Conservation (phyloP, 2,329 filamentous ascomycete species). For the Penicillium verrucosum region DNA sequence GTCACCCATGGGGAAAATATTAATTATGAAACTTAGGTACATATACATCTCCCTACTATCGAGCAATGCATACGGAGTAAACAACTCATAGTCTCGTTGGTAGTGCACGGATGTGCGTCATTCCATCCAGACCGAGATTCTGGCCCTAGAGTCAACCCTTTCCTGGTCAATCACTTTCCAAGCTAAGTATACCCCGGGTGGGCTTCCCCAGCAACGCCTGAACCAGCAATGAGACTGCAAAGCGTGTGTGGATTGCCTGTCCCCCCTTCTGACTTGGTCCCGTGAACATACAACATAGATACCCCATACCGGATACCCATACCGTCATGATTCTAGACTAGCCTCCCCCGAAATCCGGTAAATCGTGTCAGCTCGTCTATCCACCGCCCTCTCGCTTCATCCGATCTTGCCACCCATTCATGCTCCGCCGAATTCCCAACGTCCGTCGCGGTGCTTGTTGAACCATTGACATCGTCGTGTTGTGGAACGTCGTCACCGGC, state of each 20-base stretch:
- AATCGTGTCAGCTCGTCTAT: slow-evolving; percentile 8
- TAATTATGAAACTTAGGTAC: slow-evolving; percentile 2
- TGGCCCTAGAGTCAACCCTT: slow-evolving; percentile 6
- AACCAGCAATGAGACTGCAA: slow-evolving; percentile 9
- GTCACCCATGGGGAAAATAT: background rate
- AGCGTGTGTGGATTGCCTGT: slow-evolving; percentile 1
- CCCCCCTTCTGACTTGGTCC: background rate
- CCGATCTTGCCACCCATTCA: slow-evolving; percentile 44
- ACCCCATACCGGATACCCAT: background rate
- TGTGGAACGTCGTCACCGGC: slow-evolving; percentile 38
- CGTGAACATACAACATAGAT: background rate
- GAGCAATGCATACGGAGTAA: background rate
- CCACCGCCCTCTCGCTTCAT: slow-evolving; percentile 34
- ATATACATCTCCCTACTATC: background rate
- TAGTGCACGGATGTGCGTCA: slow-evolving; percentile 8
- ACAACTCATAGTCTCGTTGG: slow-evolving; percentile 5
- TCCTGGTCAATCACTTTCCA: slow-evolving; percentile 10
- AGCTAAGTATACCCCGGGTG: background rate
- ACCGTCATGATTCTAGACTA: slow-evolving; percentile 11
- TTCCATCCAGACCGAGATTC: slow-evolving; percentile 6
- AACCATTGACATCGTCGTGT: slow-evolving; percentile 40
- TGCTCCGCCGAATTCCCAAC: slow-evolving; percentile 42
- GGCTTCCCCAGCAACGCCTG: slow-evolving; percentile 6
- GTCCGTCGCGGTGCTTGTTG: slow-evolving; percentile 36
- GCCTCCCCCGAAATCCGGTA: background rate